Evolutionary conservation across 331 rosid species (phyloP).

Genomic region (Arachis monticola): DNA sequence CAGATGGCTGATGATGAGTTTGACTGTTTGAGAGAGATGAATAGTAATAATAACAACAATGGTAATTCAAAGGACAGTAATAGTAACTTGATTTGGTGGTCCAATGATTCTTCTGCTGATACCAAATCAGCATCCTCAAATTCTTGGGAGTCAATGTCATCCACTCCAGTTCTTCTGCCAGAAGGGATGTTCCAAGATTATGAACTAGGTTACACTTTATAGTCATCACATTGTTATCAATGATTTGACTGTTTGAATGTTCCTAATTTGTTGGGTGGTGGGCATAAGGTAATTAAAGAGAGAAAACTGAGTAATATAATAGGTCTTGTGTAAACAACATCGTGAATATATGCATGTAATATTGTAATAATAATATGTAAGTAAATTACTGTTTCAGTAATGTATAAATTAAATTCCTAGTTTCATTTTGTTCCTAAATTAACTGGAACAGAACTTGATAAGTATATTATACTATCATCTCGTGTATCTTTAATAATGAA

Average conservation of each 20-base stretch:
- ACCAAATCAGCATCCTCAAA: constrained; percentile 65
- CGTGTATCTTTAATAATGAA: neutral
- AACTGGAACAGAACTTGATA: neutral
- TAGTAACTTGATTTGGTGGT: constrained; percentile 70
- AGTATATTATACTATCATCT: neutral
- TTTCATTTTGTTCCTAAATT: constrained; percentile 21
- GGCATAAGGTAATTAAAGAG: constrained; percentile 47
- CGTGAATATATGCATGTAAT: constrained; percentile 48
- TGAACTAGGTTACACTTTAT: constrained; percentile 70
- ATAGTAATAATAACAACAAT: neutral
- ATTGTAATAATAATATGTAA: constrained; percentile 29
- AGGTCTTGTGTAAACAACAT: constrained; percentile 60
- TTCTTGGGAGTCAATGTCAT: constrained; percentile 70
- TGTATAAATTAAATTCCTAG: constrained; percentile 5
- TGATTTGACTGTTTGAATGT: constrained; percentile 10
- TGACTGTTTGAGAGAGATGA: constrained; percentile 75
- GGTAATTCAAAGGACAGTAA: constrained; percentile 49
- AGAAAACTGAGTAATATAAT: constrained; percentile 3
- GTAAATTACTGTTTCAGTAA: constrained; percentile 35
- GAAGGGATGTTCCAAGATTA: constrained; percentile 74
- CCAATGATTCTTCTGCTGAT: constrained; percentile 63
- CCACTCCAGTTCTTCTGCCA: constrained; percentile 57
- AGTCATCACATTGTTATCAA: constrained; percentile 12
- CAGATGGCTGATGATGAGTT: constrained; percentile 46
- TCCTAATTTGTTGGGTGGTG: constrained; percentile 48